Evolutionary conservation across 2,329 filamentous ascomycete species (phyloP).

Genomic region (Penicillium sp.): DNA sequence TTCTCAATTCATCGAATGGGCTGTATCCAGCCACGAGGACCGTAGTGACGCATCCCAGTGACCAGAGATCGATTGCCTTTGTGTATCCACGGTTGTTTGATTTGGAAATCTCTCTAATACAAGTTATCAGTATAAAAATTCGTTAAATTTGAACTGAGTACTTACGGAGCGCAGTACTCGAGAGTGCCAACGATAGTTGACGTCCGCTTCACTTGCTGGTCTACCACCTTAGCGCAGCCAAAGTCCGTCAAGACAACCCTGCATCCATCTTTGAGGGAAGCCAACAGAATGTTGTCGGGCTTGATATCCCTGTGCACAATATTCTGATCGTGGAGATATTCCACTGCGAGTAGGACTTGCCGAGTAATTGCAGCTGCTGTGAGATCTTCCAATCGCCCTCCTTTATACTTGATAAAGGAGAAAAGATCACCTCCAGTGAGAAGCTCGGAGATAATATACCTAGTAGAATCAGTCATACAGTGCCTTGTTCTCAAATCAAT

Average conservation of each 20-base stretch:
- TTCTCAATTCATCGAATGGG: background rate
- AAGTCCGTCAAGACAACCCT: constrained; percentile 66
- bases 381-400: constrained; percentile 51
- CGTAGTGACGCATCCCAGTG: constrained; percentile 60
- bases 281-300: constrained; percentile 66
- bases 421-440: constrained; percentile 64
- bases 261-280: constrained; percentile 53
- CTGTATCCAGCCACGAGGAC: constrained; percentile 53
- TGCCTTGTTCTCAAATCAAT: background rate
- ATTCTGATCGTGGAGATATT: constrained; percentile 59
- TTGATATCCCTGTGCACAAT: constrained; percentile 68
- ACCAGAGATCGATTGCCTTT: constrained; percentile 65
- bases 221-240: constrained; percentile 54
- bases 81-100: constrained; percentile 53
- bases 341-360: constrained; percentile 62
- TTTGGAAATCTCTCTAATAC: constrained; percentile 30
- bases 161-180: constrained; percentile 64
- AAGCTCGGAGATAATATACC: constrained; percentile 66
- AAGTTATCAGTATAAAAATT: background rate
- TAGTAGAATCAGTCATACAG: constrained; percentile 22
- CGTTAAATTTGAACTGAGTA: constrained; percentile 15
- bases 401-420: constrained; percentile 60
- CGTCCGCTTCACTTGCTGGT: constrained; percentile 50
- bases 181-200: constrained; percentile 58
- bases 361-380: constrained; percentile 59